Evolutionary conservation across 768 basidiomycete genomes (phyloP).

Genomic region (Panellus pusillus): DNA sequence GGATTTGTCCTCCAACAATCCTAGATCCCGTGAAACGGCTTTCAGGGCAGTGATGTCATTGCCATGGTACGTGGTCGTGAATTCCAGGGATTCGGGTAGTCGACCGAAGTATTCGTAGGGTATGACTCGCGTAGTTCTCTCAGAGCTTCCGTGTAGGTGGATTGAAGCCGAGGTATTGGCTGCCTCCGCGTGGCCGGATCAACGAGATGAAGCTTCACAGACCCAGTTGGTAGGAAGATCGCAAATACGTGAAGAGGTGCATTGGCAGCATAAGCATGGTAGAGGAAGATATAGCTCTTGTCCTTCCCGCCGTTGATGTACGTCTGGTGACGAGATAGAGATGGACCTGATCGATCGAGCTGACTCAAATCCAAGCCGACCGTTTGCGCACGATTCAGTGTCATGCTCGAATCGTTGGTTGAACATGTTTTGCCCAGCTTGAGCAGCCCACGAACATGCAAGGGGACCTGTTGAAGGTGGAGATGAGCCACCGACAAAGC

Average conservation of each 20-base stretch:
- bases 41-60: constrained; percentile 80
- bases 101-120: constrained; percentile 47
- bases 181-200: constrained; percentile 89
- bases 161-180: constrained; percentile 72
- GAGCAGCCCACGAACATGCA: constrained; percentile 77
- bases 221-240: constrained; percentile 73
- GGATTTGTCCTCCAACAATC: constrained; percentile 69
- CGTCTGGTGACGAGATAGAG: constrained; percentile 51
- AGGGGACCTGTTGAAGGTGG: constrained; percentile 60
- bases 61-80: constrained; percentile 72
- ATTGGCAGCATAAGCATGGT: constrained; percentile 76
- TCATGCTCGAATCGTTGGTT: constrained; percentile 62
- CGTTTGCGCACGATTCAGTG: constrained; percentile 80
- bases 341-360: constrained; percentile 61
- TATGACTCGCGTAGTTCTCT: constrained; percentile 46
- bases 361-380: constrained; percentile 82
- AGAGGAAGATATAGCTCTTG: constrained; percentile 83
- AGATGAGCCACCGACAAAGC: constrained; percentile 3
- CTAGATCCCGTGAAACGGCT: constrained; percentile 85
- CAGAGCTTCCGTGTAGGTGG: constrained; percentile 66
- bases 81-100: constrained; percentile 63
- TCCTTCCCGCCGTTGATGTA: constrained; percentile 75
- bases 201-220: constrained; percentile 81
- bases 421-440: constrained; percentile 83
- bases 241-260: constrained; percentile 84